These are phyloP conservation scores for Mortierella sp. DNA, from an alignment of 371 early-diverging fungal genomes.

Conservation along the genomic window DNA sequence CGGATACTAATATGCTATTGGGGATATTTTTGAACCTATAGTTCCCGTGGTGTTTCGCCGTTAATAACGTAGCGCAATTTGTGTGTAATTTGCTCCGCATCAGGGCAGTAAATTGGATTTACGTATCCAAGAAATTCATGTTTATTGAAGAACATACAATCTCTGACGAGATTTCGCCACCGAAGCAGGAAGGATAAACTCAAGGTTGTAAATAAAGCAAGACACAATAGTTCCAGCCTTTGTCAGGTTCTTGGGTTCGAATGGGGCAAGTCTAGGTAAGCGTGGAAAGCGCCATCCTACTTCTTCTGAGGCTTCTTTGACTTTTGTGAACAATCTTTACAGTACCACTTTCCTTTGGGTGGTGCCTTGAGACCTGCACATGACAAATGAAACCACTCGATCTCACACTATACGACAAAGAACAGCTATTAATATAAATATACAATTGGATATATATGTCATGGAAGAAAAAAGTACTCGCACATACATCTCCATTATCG, in stretches of 20 bases:
- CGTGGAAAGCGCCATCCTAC: constrained; percentile 21
- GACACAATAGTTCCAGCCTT: too few relatives aligned
- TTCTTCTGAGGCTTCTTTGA: constrained; percentile 70
- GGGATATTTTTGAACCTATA: not conserved
- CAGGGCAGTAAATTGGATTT: not conserved
- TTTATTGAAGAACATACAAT: not conserved
- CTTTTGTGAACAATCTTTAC: constrained; percentile 78
- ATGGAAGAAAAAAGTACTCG: not conserved
- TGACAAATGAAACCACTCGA: constrained; percentile 96
- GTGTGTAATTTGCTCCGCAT: too few relatives aligned
- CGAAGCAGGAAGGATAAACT: not conserved
- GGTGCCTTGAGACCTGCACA: constrained; percentile 91
- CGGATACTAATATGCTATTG: too few relatives aligned
- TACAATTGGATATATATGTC: not conserved
- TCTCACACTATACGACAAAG: constrained; percentile 74
- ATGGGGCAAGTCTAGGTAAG: not conserved
- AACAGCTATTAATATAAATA: constrained; percentile 2
- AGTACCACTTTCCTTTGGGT: constrained; percentile 95
- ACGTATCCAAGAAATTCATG: not conserved
- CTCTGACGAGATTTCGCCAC: too few relatives aligned
- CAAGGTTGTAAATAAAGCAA: constrained; percentile 3
- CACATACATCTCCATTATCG: constrained; percentile 87
- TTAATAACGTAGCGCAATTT: not conserved
- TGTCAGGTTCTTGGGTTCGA: not conserved
- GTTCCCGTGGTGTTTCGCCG: constrained; percentile 15